Evolutionary conservation across 179 eudicot genomes (phyloP), one percentile per base, ranked within the genome.

Genomic region (Beta macrorhiza): DNA sequence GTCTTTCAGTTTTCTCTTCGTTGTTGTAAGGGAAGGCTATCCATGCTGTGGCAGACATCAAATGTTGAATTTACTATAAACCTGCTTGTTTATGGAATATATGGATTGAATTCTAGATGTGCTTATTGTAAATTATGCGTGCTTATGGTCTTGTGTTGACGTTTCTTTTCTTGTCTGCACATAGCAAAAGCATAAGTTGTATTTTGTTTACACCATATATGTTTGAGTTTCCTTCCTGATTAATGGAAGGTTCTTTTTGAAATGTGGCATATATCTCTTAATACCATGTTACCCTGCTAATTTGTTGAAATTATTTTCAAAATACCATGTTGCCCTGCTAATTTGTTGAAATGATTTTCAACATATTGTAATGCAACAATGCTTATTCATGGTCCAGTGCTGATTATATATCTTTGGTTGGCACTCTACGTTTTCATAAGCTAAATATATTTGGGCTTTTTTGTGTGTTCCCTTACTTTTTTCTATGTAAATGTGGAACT

Each of bases 351-450:
- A 9, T 3, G 19, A 37, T 9, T 71, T 47, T 47, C 0, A 8
- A 4, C 5, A 47, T 25, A 53, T 42, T 15, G 11, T 1, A 9
- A 47, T 19, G 5, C 56, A 47, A n/a, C 49, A 59, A 56, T 86
- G 89, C 87, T 84, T 84, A 84, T 80, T 14, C 72, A 76, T 82
- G 89, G 85, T 84, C 87, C 89, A 78, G 85, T 87, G 87, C 85
- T 82, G 83, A 67, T 84, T 72, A 12, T 9, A 75, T 83, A 32
- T 71, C 65, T 57, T 77, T 80, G 76, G 67, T 84, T 74, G 75
- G 83, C 89, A 67, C 84, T 84, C 87, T 87, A 87, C 85, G 72
- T 67, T 53, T 76, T 87, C 83, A 80, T 87, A 87, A 82, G 89
- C 87, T 82, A 87, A 15, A 87, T 70, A 32, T 22, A 73, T 11